Percentiles rank a stretch among this genome's conserved stretches.
Evolutionary conservation across 352 stramenopile genomes (phyloP).

Genomic region (Pythium rishiriense): DNA sequence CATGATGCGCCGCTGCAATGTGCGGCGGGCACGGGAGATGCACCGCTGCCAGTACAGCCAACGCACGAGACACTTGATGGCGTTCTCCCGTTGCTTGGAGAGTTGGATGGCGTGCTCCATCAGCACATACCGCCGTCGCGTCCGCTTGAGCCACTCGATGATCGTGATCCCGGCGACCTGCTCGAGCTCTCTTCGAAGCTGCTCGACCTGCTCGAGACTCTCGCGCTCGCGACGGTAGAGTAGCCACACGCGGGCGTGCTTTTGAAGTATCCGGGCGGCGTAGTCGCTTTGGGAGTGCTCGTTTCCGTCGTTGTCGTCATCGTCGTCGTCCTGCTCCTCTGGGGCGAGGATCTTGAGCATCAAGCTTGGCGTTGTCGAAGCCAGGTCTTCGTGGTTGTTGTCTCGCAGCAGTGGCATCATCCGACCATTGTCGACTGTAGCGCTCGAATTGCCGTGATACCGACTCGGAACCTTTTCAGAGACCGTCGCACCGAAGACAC

Average conservation of each 20-base stretch:
- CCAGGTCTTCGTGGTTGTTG: background rate
- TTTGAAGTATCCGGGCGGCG: slow-evolving; percentile 8
- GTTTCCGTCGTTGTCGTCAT: background rate
- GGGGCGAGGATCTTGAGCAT: background rate
- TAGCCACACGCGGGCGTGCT: slow-evolving; percentile 9
- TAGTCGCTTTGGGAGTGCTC: background rate
- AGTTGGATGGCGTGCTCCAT: background rate
- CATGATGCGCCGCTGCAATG: background rate
- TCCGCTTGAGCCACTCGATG: slow-evolving; percentile 5
- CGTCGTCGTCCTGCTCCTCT: background rate
- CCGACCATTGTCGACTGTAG: no score
- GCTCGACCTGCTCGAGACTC: slow-evolving; percentile 11
- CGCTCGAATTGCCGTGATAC: no score
- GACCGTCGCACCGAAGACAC: slow-evolving; percentile 34
- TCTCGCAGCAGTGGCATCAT: no score
- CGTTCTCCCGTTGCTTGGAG: background rate
- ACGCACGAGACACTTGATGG: background rate
- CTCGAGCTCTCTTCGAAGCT: slow-evolving; percentile 11
- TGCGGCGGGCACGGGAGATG: background rate
- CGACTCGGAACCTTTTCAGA: no score
- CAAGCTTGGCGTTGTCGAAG: background rate
- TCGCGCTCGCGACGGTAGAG: slow-evolving; percentile 15
- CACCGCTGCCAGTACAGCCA: background rate
- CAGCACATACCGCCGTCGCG: background rate
- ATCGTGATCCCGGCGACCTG: slow-evolving; percentile 15